Conservation (phyloP, 2,329 filamentous ascomycete species). For the Elsinoe necatrix region DNA sequence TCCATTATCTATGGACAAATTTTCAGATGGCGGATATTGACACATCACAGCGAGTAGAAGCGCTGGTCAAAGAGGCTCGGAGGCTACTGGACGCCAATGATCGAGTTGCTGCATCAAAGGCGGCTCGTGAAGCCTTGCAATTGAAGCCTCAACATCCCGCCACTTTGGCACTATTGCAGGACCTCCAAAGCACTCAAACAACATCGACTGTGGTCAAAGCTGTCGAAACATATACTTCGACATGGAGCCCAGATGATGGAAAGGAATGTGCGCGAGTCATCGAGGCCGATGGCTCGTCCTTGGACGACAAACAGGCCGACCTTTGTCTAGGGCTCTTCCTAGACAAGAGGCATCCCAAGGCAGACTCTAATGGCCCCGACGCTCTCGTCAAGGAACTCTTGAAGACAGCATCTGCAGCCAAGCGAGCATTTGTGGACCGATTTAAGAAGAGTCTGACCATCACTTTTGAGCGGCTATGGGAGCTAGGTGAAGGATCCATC, state of each 20-base stretch:
- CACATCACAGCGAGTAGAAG: neutral
- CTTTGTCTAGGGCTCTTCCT: neutral
- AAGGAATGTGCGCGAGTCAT: neutral
- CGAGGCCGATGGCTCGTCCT: neutral
- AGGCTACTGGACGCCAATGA: neutral
- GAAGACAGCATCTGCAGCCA: constrained; percentile 28
- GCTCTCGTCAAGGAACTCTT: constrained; percentile 18
- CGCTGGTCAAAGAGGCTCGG: neutral
- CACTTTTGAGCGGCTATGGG: constrained; percentile 37
- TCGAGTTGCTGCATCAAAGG: constrained; percentile 6
- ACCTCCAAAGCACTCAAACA: constrained; percentile 15
- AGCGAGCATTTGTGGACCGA: constrained; percentile 32
- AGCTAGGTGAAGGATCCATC: constrained; percentile 39
- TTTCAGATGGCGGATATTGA: constrained; percentile 10
- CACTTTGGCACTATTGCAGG: constrained; percentile 31
- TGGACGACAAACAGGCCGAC: constrained; percentile 7
- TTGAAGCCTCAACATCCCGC: constrained; percentile 20
- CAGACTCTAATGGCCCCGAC: neutral
- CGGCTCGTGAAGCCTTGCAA: constrained; percentile 5
- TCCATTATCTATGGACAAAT: constrained; percentile 2
- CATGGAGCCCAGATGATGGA: neutral
- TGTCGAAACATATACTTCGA: neutral
- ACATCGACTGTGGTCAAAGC: neutral
- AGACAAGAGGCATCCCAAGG: neutral
- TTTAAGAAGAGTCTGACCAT: constrained; percentile 34